These are phyloP conservation scores for Thielaviopsis populi DNA, from an alignment of 2,329 filamentous ascomycete genomes.

Conservation along the genomic window DNA sequence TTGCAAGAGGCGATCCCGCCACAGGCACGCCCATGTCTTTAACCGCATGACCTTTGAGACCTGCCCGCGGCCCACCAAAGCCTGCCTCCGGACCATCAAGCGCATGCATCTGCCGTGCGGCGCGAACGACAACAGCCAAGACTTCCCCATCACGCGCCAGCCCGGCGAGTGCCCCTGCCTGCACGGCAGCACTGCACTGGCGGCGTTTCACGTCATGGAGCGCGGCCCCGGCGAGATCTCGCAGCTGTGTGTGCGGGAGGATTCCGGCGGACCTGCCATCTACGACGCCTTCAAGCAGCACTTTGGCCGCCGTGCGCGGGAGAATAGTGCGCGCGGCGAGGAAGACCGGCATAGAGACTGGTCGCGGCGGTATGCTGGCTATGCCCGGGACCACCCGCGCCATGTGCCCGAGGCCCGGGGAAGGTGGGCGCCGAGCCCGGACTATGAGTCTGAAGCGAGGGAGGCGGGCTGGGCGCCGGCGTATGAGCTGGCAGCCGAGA, in stretches of 20 bases:
- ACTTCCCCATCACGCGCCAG: background rate
- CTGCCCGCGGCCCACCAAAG: background rate
- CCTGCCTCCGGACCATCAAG: background rate
- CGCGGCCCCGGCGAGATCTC: background rate
- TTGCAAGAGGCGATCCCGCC: background rate
- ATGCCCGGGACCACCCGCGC: background rate
- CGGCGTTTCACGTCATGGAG: background rate
- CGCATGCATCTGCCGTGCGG: background rate
- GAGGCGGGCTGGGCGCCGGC: background rate
- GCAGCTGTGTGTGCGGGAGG: background rate
- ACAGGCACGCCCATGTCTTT: background rate
- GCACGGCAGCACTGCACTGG: background rate
- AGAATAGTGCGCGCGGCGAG: background rate
- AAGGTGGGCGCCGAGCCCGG: background rate
- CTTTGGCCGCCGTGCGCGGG: background rate
- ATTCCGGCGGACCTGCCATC: background rate
- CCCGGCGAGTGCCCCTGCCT: background rate
- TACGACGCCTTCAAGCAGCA: background rate
- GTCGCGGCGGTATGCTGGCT: background rate
- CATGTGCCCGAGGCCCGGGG: background rate
- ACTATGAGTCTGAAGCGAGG: background rate
- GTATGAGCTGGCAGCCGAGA: no score
- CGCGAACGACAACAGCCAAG: background rate
- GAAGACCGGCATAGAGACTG: background rate
- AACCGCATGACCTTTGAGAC: background rate